phyloP scores from a whole-genome alignment of 1,284 basidiomycete genomes.

The Ceratobasidium sp. region DNA sequence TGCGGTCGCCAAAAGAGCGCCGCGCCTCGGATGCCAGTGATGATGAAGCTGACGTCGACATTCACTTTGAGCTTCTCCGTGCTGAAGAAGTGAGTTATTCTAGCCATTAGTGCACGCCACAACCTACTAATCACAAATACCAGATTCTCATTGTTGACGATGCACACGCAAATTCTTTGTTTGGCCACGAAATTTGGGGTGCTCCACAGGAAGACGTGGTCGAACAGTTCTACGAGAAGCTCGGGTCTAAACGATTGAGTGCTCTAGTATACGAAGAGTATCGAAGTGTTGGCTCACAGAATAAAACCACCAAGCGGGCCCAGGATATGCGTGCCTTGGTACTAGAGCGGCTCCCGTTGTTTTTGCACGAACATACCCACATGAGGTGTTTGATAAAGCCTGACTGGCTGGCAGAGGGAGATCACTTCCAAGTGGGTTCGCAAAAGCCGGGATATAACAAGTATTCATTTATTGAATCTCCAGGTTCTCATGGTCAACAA shows the following conservation, averaged over 20 bases:
- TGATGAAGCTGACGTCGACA: conserved; percentile 57
- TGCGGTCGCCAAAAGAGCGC: conserved; percentile 62
- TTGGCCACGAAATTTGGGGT: conserved; percentile 80
- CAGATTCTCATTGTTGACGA: conserved; percentile 86
- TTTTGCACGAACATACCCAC: conserved; percentile 90
- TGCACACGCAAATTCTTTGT: conserved; percentile 79
- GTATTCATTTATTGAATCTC: not conserved
- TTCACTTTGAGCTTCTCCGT: conserved; percentile 74
- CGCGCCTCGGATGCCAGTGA: conserved; percentile 53
- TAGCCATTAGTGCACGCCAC: not conserved
- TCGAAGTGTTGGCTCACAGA: conserved; percentile 67
- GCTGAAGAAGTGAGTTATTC: conserved; percentile 55
- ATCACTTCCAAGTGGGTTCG: conserved; percentile 68
- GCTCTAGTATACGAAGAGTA: conserved; percentile 82
- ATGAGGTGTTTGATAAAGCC: conserved; percentile 75
- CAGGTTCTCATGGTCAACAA: conserved; percentile 35
- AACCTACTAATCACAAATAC: conserved; percentile 21
- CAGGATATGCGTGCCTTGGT: conserved; percentile 70
- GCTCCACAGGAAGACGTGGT: conserved; percentile 93
- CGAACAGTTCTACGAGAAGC: conserved; percentile 74
- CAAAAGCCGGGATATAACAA: not conserved
- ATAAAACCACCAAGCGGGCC: conserved; percentile 65
- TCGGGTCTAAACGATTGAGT: conserved; percentile 80
- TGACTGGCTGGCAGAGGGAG: conserved; percentile 78
- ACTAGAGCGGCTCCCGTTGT: conserved; percentile 90